Base-by-base conservation (phyloP, 768 basidiomycete species). In the Xerocomellus intermedius region DNA sequence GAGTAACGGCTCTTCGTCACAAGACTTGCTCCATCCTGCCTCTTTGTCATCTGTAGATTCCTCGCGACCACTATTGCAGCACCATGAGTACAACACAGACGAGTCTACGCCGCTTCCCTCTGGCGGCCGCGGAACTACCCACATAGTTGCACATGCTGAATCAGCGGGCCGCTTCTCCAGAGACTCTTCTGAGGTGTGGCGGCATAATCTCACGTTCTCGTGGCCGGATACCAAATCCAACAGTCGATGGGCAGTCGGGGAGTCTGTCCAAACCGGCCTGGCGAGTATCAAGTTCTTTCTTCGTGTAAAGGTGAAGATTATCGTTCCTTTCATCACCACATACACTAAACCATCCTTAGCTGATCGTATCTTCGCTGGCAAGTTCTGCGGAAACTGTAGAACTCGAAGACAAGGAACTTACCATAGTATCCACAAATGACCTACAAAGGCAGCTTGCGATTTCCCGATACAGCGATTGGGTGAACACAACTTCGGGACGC, bases 211-310 rank as follows among this genome's bases (percentile, higher is more conserved):
- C 42, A 84, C 84, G 8, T 70, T 90, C 39, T 84, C 86, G 60
- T 89, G 89, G 86, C 87, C 89, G 14, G 79, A 81, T 35, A 70
- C 79, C 50, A 87, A 85, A 64, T 82, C 86, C 4, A 79, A 79
- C 54, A 84, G 80, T 63, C 82, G 87, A 19, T 93, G 91, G 87
- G 81, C 89, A 9, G 80, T 88, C 53, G 91, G 91, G 12, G 89
- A 91, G 75, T 86, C 87, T 26, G 80, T 90, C 60, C 75, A 79
- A 58, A 86, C 86, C 39, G 77, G 82, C 48, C 69, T 86, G 60
- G 83, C 81, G 14, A 79, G 81, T 49, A 80, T 91, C 50, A 80
- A 79, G 66, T 94, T 89, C 69, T 84, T 85, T 68, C 74, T 86
- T 61, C 81, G 83, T 42, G 76, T 86, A 60, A 89, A 88, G 80